A percentile compares a stretch with the other conserved stretches of the same genome.
These are phyloP conservation scores for Alopecurus myosuroides DNA, from an alignment of 176 grass and related monocot species.

Conservation along the genomic window DNA sequence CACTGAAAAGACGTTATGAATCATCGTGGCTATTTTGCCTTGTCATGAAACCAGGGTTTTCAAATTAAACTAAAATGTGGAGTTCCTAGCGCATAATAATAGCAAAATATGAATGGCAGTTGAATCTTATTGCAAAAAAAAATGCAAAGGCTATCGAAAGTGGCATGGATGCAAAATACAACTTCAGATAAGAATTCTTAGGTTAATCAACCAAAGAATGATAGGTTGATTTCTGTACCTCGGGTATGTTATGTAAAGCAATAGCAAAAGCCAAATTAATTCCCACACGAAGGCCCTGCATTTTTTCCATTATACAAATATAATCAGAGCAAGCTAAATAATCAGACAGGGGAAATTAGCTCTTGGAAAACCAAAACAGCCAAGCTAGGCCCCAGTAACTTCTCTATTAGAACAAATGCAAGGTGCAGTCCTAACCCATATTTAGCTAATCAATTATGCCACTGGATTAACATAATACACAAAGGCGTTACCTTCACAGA, in stretches of 20 bases:
- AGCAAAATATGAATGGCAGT: neutral
- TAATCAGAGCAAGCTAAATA: conserved; percentile 22
- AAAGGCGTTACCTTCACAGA: conserved; percentile 74
- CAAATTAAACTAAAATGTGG: neutral
- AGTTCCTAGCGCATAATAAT: neutral
- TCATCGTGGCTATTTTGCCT: neutral
- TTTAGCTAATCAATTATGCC: neutral
- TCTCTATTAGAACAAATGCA: neutral
- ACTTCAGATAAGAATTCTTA: neutral
- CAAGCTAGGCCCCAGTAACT: neutral
- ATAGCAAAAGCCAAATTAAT: conserved; percentile 93
- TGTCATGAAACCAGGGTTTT: neutral
- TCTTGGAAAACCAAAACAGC: neutral
- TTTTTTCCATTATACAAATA: conserved; percentile 13
- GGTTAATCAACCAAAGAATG: neutral
- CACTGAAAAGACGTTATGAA: neutral
- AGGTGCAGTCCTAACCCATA: neutral
- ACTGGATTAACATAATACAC: conserved; percentile 6
- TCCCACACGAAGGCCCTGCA: conserved; percentile 89
- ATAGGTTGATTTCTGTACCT: conserved; percentile 42
- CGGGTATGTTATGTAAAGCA: conserved; percentile 98
- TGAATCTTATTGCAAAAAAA: conserved; percentile 9
- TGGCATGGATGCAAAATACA: neutral
- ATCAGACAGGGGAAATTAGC: neutral
- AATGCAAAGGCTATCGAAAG: neutral